Percentiles rank a stretch among this genome's conserved stretches.
phyloP scores from a whole-genome alignment of 306 rosid genomes.

The Sicyos baderoa region DNA sequence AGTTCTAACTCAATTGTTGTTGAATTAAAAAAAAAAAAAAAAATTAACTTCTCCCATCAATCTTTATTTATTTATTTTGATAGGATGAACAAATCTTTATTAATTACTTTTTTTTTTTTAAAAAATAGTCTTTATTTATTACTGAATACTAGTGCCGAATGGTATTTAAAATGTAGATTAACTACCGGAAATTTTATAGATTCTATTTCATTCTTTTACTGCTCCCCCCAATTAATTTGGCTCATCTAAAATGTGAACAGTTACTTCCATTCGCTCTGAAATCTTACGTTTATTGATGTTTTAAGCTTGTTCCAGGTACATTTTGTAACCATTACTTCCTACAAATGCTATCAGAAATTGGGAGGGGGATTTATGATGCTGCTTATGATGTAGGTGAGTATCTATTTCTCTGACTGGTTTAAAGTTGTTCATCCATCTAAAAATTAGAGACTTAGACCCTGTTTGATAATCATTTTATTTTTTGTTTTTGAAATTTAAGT shows the following conservation, averaged over 20 bases:
- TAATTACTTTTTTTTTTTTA: too few species aligned
- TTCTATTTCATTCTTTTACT: neutral
- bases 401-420: conserved; percentile 23
- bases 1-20: too few species aligned
- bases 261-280: conserved; percentile 5
- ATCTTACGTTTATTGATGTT: conserved; percentile 16
- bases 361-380: conserved; percentile 63
- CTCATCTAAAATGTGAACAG: neutral
- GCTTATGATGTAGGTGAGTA: conserved; percentile 59
- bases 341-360: conserved; percentile 77
- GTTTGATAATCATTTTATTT: too few species aligned
- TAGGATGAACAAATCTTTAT: too few species aligned
- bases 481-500: too few species aligned
- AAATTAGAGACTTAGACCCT: too few species aligned
- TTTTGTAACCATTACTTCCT: conserved; percentile 86
- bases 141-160: neutral
- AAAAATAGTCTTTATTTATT: too few species aligned
- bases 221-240: neutral
- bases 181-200: neutral
- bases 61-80: too few species aligned
- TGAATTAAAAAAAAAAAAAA: too few species aligned
- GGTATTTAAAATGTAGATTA: neutral
- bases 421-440: too few species aligned
- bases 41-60: too few species aligned
- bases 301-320: conserved; percentile 44